phyloP scores from a whole-genome alignment of 257 asterid species.

The Nicotiana tabacum region DNA sequence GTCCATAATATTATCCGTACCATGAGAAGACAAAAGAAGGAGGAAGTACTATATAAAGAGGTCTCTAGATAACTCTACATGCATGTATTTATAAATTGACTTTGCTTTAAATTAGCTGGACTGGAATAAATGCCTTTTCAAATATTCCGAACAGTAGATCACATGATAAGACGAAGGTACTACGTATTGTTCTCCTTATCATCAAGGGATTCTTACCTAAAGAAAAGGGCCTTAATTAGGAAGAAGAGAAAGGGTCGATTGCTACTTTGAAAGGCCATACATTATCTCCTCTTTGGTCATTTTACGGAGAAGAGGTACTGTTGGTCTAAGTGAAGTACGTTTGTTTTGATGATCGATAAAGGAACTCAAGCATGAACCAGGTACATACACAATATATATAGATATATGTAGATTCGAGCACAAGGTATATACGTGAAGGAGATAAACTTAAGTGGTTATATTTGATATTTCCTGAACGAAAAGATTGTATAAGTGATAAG shows the following conservation, averaged over 20 bases:
- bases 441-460: no score
- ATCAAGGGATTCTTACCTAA: neutral
- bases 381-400: no score
- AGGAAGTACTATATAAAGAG: neutral
- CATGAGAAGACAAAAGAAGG: neutral
- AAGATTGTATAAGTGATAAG: no score
- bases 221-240: neutral
- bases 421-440: no score
- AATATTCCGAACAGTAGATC: slow-evolving; percentile 2
- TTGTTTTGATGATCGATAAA: no score
- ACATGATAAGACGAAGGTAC: neutral
- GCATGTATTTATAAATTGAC: neutral
- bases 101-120: neutral
- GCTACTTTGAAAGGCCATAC: neutral
- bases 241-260: neutral
- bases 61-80: neutral
- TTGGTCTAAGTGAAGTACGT: no score
- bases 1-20: neutral
- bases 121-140: neutral
- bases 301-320: no score
- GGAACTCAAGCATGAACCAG: no score
- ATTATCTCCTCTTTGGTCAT: neutral
- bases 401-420: no score
- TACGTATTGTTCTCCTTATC: neutral
- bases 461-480: no score